Percentiles rank a stretch among this genome's conserved stretches.
phyloP scores from a whole-genome alignment of 225 moss, liverwort and hornwort genomes.

The Rhytidiadelphus loreus region DNA sequence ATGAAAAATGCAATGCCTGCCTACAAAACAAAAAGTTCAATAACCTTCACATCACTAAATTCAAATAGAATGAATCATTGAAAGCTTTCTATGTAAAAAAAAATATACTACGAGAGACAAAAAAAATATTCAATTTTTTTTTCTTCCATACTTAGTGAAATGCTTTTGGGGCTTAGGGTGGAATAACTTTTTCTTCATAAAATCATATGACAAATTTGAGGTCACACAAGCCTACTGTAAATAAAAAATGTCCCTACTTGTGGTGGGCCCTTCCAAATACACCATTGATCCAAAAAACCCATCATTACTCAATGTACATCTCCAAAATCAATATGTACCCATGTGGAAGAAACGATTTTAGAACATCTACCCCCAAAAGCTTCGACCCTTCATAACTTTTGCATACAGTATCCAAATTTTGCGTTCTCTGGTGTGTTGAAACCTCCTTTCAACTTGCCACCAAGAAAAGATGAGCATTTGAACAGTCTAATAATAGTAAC shows the following conservation, averaged over 20 bases:
- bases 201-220: background rate
- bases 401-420: too few relatives aligned
- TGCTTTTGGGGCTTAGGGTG: rapidly evolving
- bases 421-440: background rate
- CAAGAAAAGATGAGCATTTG: background rate
- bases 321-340: background rate
- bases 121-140: background rate
- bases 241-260: too few relatives aligned
- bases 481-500: background rate
- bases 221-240: background rate
- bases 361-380: background rate
- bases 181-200: background rate
- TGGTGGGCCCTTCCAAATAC: background rate
- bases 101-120: too few relatives aligned
- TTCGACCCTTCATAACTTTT: background rate
- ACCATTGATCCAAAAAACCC: rapidly evolving
- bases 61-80: background rate
- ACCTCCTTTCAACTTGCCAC: background rate
- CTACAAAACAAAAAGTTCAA: background rate
- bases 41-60: background rate
- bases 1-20: background rate
- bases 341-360: background rate
- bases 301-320: background rate
- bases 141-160: rapidly evolving
- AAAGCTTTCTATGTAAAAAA: background rate